phyloP scores from a whole-genome alignment of 306 rosid species.

The Sesbania bispinosa region DNA sequence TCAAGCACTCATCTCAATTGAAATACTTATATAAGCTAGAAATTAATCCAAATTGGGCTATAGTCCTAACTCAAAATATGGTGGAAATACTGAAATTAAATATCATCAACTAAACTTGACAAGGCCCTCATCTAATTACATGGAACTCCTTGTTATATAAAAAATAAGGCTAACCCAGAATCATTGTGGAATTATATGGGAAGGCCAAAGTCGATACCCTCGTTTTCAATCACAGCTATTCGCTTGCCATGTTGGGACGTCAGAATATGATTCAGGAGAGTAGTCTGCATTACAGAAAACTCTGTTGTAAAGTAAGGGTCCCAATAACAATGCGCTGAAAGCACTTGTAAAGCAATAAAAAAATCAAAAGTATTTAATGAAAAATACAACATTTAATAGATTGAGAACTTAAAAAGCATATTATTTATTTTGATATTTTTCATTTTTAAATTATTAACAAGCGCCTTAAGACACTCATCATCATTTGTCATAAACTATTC shows the following conservation, averaged over 20 bases:
- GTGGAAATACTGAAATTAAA: neutral
- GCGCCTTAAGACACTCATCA: neutral
- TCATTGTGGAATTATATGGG: neutral
- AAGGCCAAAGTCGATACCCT: constrained; percentile 48
- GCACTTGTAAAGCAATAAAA: neutral
- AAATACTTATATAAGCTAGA: too few species aligned
- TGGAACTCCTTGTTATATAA: neutral
- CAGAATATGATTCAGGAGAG: constrained; percentile 86
- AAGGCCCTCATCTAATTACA: neutral
- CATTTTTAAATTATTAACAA: neutral
- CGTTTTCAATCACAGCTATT: constrained; percentile 92
- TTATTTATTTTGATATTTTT: neutral
- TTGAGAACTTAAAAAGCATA: neutral
- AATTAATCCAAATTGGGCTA: too few species aligned
- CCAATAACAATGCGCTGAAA: neutral
- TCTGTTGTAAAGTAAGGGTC: neutral
- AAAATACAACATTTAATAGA: neutral
- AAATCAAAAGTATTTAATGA: neutral
- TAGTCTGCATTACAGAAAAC: constrained; percentile 53
- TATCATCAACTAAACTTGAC: neutral
- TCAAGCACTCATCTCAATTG: too few species aligned
- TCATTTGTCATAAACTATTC: neutral
- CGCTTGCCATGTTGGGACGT: constrained; percentile 86
- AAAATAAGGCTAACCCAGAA: neutral
- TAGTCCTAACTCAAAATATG: neutral